Conservation (phyloP, 306 rosid species). For the Rosa lucieae region DNA sequence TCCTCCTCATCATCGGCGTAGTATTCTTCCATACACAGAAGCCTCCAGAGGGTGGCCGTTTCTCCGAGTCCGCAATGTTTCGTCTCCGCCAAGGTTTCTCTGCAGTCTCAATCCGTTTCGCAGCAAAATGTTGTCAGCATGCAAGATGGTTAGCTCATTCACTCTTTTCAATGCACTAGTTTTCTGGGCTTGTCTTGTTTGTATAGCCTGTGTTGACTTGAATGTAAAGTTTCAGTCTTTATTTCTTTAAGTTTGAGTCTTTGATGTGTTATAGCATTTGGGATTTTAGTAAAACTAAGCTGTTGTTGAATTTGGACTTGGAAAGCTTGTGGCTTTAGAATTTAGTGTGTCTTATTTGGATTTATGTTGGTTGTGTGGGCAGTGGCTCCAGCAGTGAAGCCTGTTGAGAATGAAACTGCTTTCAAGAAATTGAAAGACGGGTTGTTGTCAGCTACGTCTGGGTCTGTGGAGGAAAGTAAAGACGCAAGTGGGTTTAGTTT, state of each 20-base stretch:
- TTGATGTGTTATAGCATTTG: background rate
- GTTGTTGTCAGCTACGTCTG: slow-evolving; percentile 32
- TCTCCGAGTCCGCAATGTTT: slow-evolving; percentile 39
- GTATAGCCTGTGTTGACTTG: background rate
- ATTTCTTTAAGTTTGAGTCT: background rate
- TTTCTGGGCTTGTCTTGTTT: background rate
- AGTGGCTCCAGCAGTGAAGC: slow-evolving; percentile 35
- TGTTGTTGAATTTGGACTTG: background rate
- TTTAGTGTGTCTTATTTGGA: background rate
- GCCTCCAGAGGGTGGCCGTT: slow-evolving; percentile 27
- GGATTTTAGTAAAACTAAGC: background rate
- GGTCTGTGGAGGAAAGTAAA: slow-evolving; percentile 36
- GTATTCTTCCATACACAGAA: slow-evolving; percentile 22
- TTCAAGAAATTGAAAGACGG: slow-evolving; percentile 45
- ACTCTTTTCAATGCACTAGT: background rate
- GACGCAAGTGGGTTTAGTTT: slow-evolving; percentile 27
- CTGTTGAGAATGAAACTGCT: slow-evolving; percentile 42
- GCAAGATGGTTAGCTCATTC: slow-evolving; percentile 50
- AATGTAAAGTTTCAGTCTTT: background rate
- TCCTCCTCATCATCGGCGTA: slow-evolving; percentile 13
- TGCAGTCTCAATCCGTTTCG: slow-evolving; percentile 41
- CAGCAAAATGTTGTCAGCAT: slow-evolving; percentile 36
- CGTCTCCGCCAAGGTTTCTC: slow-evolving; percentile 38
- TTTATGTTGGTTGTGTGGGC: slow-evolving; percentile 41
- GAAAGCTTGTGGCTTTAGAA: background rate